These are phyloP conservation scores for Osmozyma mogii DNA, from an alignment of 805 yeast species.

Conservation along the genomic window DNA sequence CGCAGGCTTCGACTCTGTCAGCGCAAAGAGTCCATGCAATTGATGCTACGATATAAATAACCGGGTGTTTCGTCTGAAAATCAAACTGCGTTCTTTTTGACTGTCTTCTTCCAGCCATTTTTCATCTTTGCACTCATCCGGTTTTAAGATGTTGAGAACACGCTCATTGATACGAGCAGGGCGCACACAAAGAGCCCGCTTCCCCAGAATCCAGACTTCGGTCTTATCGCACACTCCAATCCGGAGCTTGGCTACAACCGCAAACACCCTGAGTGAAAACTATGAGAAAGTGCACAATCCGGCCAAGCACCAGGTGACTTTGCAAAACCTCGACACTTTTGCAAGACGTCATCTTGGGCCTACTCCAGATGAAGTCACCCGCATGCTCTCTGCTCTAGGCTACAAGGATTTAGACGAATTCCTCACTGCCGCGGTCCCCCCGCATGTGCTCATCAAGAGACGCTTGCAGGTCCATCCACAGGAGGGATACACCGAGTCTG, in stretches of 20 bases:
- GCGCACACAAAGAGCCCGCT: too few relatives aligned
- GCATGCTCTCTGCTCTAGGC: conserved; percentile 63
- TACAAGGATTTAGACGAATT: conserved; percentile 63
- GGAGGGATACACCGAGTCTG: conserved; percentile 73
- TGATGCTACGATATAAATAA: too few relatives aligned
- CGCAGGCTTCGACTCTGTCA: too few relatives aligned
- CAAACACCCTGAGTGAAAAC: conserved; percentile 49
- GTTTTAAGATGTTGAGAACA: too few relatives aligned
- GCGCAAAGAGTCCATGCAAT: too few relatives aligned
- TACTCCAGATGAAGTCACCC: conserved; percentile 47
- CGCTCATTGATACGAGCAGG: too few relatives aligned
- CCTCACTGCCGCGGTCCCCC: conserved; percentile 67
- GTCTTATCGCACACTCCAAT: too few relatives aligned
- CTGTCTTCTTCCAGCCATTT: too few relatives aligned
- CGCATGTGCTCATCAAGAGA: conserved; percentile 62
- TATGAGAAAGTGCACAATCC: conserved; percentile 43
- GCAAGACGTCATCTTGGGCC: conserved; percentile 90
- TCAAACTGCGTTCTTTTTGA: too few relatives aligned
- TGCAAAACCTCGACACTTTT: conserved; percentile 63
- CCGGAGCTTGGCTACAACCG: conserved; percentile 15
- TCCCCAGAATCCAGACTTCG: not conserved
- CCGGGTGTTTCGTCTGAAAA: too few relatives aligned
- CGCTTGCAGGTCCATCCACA: conserved; percentile 59
- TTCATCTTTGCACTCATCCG: too few relatives aligned
- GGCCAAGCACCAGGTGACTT: conserved; percentile 12